Base-by-base conservation (phyloP, 768 basidiomycete genomes). In the Rubroboletus pulcherrimus region DNA sequence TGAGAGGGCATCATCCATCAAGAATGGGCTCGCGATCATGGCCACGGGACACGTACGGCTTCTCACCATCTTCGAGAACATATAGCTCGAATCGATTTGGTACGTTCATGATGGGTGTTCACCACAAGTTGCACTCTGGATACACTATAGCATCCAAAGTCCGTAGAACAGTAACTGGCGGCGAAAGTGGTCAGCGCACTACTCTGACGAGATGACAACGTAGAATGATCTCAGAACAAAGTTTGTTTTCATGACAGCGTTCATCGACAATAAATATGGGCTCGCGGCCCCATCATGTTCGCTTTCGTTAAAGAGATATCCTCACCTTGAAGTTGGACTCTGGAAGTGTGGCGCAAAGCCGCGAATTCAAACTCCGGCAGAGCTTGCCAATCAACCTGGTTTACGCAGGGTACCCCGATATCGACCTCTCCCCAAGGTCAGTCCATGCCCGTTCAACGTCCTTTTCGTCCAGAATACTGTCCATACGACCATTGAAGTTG, bases 51-150 rank as follows among this genome's bases (percentile, higher is more conserved):
- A 87, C 93, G 78, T 78, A 98, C 95, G 85, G 77, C 76, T 88
- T 89, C 78, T 99, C 95, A 68, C 88, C 91, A 64, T 98, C 94
- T 19, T 93, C 91, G 45, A 98, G 81, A 46, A 96, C 88, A 70
- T 85, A 97, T 61, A 91, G 79, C 73, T 97, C 94, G 67, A 86
- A 90, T 61, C 96, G 85, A 69, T 87, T 86, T n/a, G 93, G 94
- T 44, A 93, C 93, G 75, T 99, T 99, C 89, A 97, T 92, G 62
- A 47, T 30, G 29, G 39, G 47, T 1, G 33, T 58, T 45, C 45
- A 52, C 52, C 34, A 51, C 42, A 30, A 45, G 24, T 24, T 33
- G 19, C 10, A 17, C 35, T 12, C 50, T 52, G 48, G 41, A 37
- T 33, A 37, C 31, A 9, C 26, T 44, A 43, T 7, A 19, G 44